Conservation (phyloP, 2,329 filamentous ascomycete genomes). For the Alternaria panax region DNA sequence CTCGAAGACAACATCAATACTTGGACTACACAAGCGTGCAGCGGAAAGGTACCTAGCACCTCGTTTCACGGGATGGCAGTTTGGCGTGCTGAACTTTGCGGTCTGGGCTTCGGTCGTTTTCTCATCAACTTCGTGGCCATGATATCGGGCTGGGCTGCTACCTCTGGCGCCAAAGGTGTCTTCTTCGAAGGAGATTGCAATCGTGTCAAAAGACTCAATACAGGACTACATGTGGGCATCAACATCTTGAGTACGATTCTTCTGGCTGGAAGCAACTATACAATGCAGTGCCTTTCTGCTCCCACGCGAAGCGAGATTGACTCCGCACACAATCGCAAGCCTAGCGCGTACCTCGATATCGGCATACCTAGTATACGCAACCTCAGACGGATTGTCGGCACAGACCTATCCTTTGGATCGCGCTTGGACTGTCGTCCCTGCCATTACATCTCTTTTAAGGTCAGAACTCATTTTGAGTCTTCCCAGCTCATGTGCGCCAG, state of each 20-base stretch:
- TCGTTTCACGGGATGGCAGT: conserved; percentile 23
- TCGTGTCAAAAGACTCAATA: neutral
- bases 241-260: neutral
- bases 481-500: conserved; percentile 8
- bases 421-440: conserved; percentile 24
- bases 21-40: neutral
- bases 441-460: conserved; percentile 30
- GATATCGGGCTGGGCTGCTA: neutral
- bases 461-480: neutral
- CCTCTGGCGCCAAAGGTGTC: too few species aligned
- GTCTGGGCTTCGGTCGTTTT: conserved; percentile 13
- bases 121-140: neutral
- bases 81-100: conserved; percentile 23
- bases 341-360: conserved; percentile 30
- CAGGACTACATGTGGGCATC: neutral
- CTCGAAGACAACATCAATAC: neutral
- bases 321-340: conserved; percentile 51
- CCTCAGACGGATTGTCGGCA: neutral
- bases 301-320: conserved; percentile 61
- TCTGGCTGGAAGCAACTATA: conserved; percentile 15
- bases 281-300: conserved; percentile 60
- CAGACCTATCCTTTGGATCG: conserved; percentile 17
- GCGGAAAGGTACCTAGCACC: conserved; percentile 3
- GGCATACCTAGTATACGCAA: conserved; percentile 33
- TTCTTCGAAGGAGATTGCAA: too few species aligned